phyloP scores from a whole-genome alignment of 805 yeast species.

The Wickerhamiella bombiphila region DNA sequence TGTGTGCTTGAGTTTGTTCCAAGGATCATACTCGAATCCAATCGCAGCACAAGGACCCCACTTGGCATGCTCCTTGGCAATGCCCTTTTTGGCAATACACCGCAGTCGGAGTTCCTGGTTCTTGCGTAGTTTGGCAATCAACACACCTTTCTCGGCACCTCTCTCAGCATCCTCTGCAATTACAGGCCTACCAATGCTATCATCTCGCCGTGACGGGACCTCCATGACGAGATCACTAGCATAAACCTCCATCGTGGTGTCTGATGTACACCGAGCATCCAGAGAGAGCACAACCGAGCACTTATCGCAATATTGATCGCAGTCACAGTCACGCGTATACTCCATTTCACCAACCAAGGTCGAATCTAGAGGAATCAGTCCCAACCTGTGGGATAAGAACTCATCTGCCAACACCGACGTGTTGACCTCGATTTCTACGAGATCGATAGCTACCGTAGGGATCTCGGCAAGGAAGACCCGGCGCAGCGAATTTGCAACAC shows the following conservation, averaged over 20 bases:
- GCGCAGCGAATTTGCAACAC: slow-evolving; percentile 84
- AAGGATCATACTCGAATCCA: slow-evolving; percentile 97
- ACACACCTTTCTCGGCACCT: slow-evolving; percentile 40
- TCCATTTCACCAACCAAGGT: slow-evolving; percentile 70
- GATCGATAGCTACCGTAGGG: slow-evolving; percentile 93
- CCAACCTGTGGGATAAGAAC: slow-evolving; percentile 85
- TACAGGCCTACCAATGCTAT: slow-evolving; percentile 68
- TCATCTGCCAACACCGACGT: slow-evolving; percentile 95
- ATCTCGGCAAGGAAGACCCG: slow-evolving; percentile 91
- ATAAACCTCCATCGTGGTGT: slow-evolving; percentile 77
- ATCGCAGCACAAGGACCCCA: slow-evolving; percentile 97
- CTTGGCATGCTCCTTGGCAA: slow-evolving; percentile 94
- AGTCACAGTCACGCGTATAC: slow-evolving; percentile 90
- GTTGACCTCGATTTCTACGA: slow-evolving; percentile 85
- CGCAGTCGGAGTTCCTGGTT: slow-evolving; percentile 80
- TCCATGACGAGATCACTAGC: slow-evolving; percentile 59
- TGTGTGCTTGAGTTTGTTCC: slow-evolving; percentile 92
- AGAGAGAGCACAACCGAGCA: slow-evolving; percentile 81
- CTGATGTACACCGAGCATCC: slow-evolving; percentile 80
- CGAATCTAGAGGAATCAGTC: slow-evolving; percentile 77
- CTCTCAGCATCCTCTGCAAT: slow-evolving; percentile 56
- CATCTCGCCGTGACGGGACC: slow-evolving; percentile 25
- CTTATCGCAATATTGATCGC: slow-evolving; percentile 93
- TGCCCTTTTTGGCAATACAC: slow-evolving; percentile 95
- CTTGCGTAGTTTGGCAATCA: slow-evolving; percentile 78